Base-by-base conservation (phyloP, 768 basidiomycete species). In the Hebeloma cylindrosporum region DNA sequence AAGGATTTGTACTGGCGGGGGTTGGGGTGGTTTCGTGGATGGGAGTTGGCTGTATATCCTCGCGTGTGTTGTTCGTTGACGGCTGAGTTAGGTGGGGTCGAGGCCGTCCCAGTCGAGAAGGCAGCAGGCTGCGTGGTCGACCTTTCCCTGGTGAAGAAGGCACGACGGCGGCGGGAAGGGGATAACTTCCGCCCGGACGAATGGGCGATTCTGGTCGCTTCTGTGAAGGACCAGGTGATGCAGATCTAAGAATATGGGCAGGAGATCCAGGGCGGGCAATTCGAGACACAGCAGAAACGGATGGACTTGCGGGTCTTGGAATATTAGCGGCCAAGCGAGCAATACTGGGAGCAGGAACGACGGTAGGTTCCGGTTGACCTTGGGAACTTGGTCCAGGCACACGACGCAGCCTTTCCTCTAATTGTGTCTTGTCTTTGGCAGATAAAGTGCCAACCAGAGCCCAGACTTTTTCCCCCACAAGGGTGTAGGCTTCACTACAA, bases 381-480 rank as follows among this genome's bases (percentile, higher is more conserved):
- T 68, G 67, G 22, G 68, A 69, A 53, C 78, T 79, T 23, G 85
- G 80, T 5, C 84, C 85, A 22, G 83, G 71, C n/a, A 91, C 80
- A 25, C 90, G 85, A 34, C 88, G 84, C 21, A 96, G 68, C 6
- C 91, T 79, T 59, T 94, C 93, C 63, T 95, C 93, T 22, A 96
- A 77, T 57, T 93, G 90, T 7, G 91, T 92, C 59, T 88, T 93
- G 59, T 94, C 93, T 63, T 95, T 95, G 4, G 87, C 71, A 33
- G 85, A 77, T 21, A 96, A 69, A 7, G 73, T 54, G 1, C 90
- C 90, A 32, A 93, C 87, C 7, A 85, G 65, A 8, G 77, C 68
- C 89, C 88, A 94, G 9, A 93, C 79, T 54, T 82, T 86, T 57
- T 95, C 93, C 14, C 93, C 93, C 14, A 88, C 78, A 10, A 91